Percentiles rank a stretch among this genome's conserved stretches.
These are phyloP conservation scores for Trametopsis cervina DNA, from an alignment of 768 basidiomycete genomes.

Conservation along the genomic window DNA sequence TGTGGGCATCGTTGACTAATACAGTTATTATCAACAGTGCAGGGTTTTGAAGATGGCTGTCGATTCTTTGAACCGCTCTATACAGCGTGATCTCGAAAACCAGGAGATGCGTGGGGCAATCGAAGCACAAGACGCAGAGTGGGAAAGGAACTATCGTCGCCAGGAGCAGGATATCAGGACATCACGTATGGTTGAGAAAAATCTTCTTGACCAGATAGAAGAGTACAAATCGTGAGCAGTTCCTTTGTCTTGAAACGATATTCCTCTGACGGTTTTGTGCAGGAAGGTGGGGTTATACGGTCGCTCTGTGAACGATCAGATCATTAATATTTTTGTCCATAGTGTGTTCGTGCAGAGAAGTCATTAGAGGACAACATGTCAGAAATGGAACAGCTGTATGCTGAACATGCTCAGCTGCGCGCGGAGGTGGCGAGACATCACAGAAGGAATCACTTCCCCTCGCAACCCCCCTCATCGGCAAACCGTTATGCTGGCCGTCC, in stretches of 20 bases:
- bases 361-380: slow-evolving; percentile 4
- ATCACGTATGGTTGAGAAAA: slow-evolving; percentile 14
- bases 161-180: slow-evolving; percentile 16
- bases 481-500: background rate
- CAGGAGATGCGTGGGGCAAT: slow-evolving; percentile 6
- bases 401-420: slow-evolving; percentile 10
- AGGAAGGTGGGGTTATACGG: slow-evolving; percentile 6
- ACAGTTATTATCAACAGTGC: background rate
- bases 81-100: slow-evolving; percentile 19
- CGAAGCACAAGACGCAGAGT: slow-evolving; percentile 9
- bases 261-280: background rate
- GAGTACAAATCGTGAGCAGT: slow-evolving; percentile 7
- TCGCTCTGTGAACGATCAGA: background rate
- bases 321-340: background rate
- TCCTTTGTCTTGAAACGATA: background rate
- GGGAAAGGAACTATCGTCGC: slow-evolving; percentile 11
- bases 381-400: slow-evolving; percentile 6
- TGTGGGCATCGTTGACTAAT: no score
- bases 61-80: slow-evolving; percentile 31
- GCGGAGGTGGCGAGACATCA: slow-evolving; percentile 9
- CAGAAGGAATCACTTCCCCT: background rate
- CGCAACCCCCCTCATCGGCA: background rate
- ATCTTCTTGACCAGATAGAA: slow-evolving; percentile 13
- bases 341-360: slow-evolving; percentile 7
- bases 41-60: slow-evolving; percentile 15